Evolutionary conservation across 176 grass and related monocot genomes (phyloP), one percentile per base, ranked within the genome.

Genomic region (Zoysia japonica): DNA sequence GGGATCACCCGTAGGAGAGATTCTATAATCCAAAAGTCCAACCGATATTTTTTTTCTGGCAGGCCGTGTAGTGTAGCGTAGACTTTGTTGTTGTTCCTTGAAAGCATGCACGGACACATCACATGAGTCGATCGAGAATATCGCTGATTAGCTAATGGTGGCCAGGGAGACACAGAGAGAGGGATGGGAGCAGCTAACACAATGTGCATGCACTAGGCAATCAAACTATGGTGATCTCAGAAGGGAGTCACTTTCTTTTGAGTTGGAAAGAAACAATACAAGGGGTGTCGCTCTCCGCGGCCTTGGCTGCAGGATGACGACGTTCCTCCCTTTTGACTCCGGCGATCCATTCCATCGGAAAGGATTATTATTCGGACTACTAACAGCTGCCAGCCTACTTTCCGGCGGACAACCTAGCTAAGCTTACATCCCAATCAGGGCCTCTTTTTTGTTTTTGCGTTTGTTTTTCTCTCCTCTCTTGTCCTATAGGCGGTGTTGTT

Each of bases 401-500:
- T 85, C 82, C 82, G 28, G 87, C 82, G 59, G 73, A 52, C 83
- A 78, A 48, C 50, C 83, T 77, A 81, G 55, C 36, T 49, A 36
- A 50, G 50, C 20, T 89, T 85, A 85, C 83, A 85, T 82, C 83
- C 73, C 67, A 78, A 85, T 85, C 78, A 85, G 67, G 42, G 71
- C 44, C 43, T 40, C 6, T 57, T 20, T 35, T 4, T 57, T 42
- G 53, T 28, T 28, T 16, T 35, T 40, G 19, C 28, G 28, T 28
- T 28, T 28, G 28, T 28, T 28, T 28, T 28, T 28, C 2, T 9
- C 2, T 43, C 42, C 28, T 72, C 6, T 50, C 16, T 28, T 28
- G 28, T 28, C 28, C 28, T 80, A 70, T 81, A 82, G 57, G 28
- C 28, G 28, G 67, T 68, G 15, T 7, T 55, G 11, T 39, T 40